phyloP scores from a whole-genome alignment of 1,284 basidiomycete species.

The Naganishia sp. region DNA sequence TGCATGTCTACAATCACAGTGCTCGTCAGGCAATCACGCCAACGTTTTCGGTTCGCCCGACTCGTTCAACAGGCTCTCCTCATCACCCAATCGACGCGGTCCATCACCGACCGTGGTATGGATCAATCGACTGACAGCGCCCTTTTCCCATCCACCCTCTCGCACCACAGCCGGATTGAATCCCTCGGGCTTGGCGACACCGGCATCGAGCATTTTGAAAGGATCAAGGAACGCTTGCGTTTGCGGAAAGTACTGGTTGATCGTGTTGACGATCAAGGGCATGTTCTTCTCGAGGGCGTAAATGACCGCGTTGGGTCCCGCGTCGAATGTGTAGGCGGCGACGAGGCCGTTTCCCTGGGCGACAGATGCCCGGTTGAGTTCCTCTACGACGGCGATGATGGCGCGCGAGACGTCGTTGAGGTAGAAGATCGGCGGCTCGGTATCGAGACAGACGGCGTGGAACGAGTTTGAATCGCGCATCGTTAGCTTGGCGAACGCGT shows the following conservation, averaged over 20 bases:
- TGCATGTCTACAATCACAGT: background rate
- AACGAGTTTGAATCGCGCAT: slow-evolving; percentile 99
- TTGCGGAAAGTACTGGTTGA: slow-evolving; percentile 82
- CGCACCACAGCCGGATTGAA: slow-evolving; percentile 79
- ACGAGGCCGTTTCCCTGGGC: slow-evolving; percentile 66
- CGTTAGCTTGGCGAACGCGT: slow-evolving; percentile 83
- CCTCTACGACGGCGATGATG: slow-evolving; percentile 83
- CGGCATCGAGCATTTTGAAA: slow-evolving; percentile 58
- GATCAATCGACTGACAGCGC: slow-evolving; percentile 81
- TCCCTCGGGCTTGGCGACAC: slow-evolving; percentile 61
- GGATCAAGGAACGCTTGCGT: slow-evolving; percentile 71
- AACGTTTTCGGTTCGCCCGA: slow-evolving; percentile 55
- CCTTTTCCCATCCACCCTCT: slow-evolving; percentile 62
- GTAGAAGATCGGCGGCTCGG: slow-evolving; percentile 97
- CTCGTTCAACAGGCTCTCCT: slow-evolving; percentile 53
- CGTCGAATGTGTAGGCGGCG: slow-evolving; percentile 97
- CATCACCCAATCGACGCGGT: slow-evolving; percentile 60
- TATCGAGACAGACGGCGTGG: slow-evolving; percentile 97
- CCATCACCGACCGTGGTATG: slow-evolving; percentile 91
- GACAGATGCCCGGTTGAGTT: slow-evolving; percentile 84
- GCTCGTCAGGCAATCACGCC: slow-evolving; percentile 34
- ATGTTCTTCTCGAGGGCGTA: slow-evolving; percentile 81
- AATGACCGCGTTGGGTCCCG: slow-evolving; percentile 97
- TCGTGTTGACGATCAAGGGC: slow-evolving; percentile 71
- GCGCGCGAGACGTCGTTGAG: slow-evolving; percentile 92